Evolutionary conservation across 176 grass and related monocot genomes (phyloP), one percentile per base, ranked within the genome.

Genomic region (Tillandsia fasciculata): DNA sequence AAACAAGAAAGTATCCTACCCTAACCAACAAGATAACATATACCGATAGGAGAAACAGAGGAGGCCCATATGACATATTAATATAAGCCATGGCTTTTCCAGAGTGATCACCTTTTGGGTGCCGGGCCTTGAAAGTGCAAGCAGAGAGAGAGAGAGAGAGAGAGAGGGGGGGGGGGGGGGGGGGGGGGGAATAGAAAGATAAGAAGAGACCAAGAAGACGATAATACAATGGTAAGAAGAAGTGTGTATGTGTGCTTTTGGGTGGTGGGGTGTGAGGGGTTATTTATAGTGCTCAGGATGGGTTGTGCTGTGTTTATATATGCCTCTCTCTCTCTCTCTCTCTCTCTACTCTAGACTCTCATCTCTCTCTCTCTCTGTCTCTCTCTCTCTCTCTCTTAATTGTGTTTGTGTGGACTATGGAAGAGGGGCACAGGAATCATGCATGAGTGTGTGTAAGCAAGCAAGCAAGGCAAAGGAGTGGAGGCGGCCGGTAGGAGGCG

Each of bases 361-460:
- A 5, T 1, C 29, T 33, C 29, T 33, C 29, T 5, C 0, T 20
- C 20, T 20, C 20, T 18, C 11, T 18, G 15, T 59, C 53, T 49
- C 53, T 47, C 64, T 66, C 27, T 66, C 27, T 10, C 8, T 17
- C 15, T 24, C 28, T 49, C 14, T 15, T 1, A 9, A 54, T 49
- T 14, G 12, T 17, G 53, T 57, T 57, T 17, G 53, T 57, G 53
- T 57, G 20, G 64, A 12, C 27, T 57, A 42, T 42, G 33, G 33
- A 42, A 6, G 33, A 42, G 33, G 33, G 28, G 28, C 29, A 49
- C 51, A 59, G 64, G 51, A 68, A 54, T 50, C 52, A 50, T 77
- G 65, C 61, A 77, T 71, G 68, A 77, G 53, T 67, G 66, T 56
- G 53, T 29, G 67, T 28, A 78, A 79, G 72, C 50, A 29, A 11